phyloP scores from a whole-genome alignment of 2,329 filamentous ascomycete species.

The Domatiomyces catenatus region DNA sequence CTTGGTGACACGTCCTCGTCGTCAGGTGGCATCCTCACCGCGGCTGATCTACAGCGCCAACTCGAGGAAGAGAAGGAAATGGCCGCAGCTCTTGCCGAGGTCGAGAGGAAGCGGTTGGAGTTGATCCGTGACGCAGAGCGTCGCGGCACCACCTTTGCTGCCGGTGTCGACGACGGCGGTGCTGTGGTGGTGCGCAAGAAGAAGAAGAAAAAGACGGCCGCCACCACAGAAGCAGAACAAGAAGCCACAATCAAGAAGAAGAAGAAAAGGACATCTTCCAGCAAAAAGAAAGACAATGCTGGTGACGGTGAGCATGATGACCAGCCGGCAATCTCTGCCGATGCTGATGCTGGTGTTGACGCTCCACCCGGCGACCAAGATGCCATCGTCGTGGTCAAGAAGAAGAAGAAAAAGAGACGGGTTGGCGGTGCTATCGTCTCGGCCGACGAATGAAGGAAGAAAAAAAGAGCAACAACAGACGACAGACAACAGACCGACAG shows the following conservation, averaged over 20 bases:
- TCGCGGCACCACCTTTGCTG: slow-evolving; percentile 28
- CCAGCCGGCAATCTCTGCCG: neutral
- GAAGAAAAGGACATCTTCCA: slow-evolving; percentile 5
- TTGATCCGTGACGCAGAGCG: slow-evolving; percentile 47
- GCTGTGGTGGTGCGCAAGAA: slow-evolving; percentile 42
- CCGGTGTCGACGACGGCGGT: slow-evolving; percentile 31
- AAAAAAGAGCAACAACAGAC: no score
- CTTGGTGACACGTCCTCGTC: slow-evolving; percentile 40
- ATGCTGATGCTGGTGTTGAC: neutral
- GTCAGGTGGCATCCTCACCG: slow-evolving; percentile 19
- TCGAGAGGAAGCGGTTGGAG: slow-evolving; percentile 70
- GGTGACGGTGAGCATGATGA: neutral
- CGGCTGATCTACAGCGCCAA: slow-evolving; percentile 39
- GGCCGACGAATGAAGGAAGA: neutral
- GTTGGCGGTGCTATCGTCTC: neutral
- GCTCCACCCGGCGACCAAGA: neutral
- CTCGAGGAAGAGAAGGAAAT: slow-evolving; percentile 75
- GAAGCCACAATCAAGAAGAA: slow-evolving; percentile 12
- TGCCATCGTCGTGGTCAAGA: neutral
- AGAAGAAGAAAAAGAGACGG: neutral
- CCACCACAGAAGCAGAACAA: neutral
- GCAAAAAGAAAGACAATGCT: slow-evolving; percentile 12
- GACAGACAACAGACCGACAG: no score
- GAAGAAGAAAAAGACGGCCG: slow-evolving; percentile 36
- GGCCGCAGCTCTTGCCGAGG: slow-evolving; percentile 72